Base-by-base conservation (phyloP, 2,329 filamentous ascomycete species). In the Aspergillus viridinutans region DNA sequence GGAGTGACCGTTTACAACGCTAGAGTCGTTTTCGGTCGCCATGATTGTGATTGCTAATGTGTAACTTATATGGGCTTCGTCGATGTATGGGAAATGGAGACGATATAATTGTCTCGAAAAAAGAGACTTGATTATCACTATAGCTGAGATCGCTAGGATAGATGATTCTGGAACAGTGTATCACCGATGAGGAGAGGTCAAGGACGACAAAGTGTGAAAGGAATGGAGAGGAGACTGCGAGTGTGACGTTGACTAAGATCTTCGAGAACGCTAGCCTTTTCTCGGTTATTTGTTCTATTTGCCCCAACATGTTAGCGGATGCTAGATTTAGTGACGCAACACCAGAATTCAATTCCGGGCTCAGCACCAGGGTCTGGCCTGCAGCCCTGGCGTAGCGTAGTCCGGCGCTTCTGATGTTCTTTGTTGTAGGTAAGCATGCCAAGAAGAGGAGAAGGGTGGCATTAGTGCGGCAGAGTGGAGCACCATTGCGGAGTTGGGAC, bases 191-290 rank as follows among this genome's bases (percentile, higher is more conserved):
- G 40, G 59, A 56, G 58, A 62, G 53, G 61, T 52, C 59, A 40
- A 50, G 56, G 53, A 56, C 56, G 56, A 54, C 50, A 14, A 7
- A 47, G 10, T 26, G 43, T 47, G 20, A 8, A 26, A 26, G 21
- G 25, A 47, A 47, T 50, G 57, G 58, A 67, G 55, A 56, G 68
- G 67, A 72, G 65, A 67, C 71, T 67, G 69, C 66, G 65, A 62
- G 59, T 47, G 68, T 70, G 67, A 72, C 66, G 69, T 71, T 70
- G 61, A 69, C 65, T 69, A 67, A 67, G 62, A 60, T 50, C 48
- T 58, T 56, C 54, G 52, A 62, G 57, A 62, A 61, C 63, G 61
- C 64, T 71, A 66, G 66, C 58, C 32, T 38, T 38, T 17, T 65
- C 61, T 64, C 55, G 58, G 58, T 20, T 51, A 54, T 57, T 49